These are phyloP conservation scores for Umbelopsis vinacea DNA, from an alignment of 192 early-diverging fungal genomes.

Conservation along the genomic window DNA sequence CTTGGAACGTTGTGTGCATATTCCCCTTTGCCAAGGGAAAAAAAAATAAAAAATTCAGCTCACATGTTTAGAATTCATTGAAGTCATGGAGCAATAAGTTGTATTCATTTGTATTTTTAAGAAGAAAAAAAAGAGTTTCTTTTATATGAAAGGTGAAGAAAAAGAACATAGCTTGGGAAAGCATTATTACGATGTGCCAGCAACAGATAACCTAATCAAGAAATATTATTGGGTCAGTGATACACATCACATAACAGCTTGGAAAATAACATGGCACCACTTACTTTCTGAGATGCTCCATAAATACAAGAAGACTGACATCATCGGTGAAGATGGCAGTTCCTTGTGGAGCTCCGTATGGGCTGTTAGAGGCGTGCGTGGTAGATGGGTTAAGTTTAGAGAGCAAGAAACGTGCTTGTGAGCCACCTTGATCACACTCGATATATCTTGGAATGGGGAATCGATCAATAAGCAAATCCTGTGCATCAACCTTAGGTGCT, in stretches of 20 bases:
- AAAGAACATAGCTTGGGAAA: constrained; percentile 1
- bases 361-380: constrained; percentile 81
- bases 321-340: constrained; percentile 98
- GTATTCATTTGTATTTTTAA: not conserved
- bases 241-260: too few species aligned
- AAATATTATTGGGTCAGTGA: not conserved
- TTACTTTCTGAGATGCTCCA: constrained; percentile 91
- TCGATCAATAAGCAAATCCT: constrained; percentile 92
- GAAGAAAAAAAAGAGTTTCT: not conserved
- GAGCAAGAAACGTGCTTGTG: constrained; percentile 97
- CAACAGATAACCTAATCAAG: constrained; percentile 47
- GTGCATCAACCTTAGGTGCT: constrained; percentile 85
- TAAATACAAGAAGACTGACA: constrained; percentile 96
- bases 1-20: not conserved
- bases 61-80: not conserved
- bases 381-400: constrained; percentile 98
- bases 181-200: constrained; percentile 43
- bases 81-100: too few species aligned
- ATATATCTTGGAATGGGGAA: constrained; percentile 99
- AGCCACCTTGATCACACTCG: constrained; percentile 94
- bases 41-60: too few species aligned
- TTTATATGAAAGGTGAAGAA: not conserved
- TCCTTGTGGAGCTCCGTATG: constrained; percentile 71
- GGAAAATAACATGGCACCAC: too few species aligned
- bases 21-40: too few species aligned